A percentile compares a stretch with the other conserved stretches of the same genome.
Conservation (phyloP, 2,329 filamentous ascomycete genomes). For the Nothomitra cinnamomea region DNA sequence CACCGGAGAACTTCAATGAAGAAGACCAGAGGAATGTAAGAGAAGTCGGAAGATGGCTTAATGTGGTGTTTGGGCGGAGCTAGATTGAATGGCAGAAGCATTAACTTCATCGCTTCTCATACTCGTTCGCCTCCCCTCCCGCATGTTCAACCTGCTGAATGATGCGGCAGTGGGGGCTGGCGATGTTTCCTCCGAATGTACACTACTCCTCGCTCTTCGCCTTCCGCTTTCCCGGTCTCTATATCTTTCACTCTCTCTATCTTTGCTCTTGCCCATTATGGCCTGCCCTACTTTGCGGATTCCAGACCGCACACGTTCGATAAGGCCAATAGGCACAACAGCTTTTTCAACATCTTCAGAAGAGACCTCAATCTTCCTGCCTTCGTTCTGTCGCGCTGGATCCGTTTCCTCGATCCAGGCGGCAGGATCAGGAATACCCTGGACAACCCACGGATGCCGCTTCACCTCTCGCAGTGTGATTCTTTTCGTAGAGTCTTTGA, state of each 20-base stretch:
- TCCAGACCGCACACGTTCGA: conserved; percentile 69
- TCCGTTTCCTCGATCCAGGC: conserved; percentile 93
- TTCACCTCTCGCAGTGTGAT: conserved; percentile 88
- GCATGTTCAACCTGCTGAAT: conserved; percentile 36
- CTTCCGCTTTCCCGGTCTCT: conserved; percentile 31
- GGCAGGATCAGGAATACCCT: conserved; percentile 55
- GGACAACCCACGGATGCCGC: conserved; percentile 77
- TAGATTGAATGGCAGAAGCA: conserved; percentile 22
- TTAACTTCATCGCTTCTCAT: conserved; percentile 40
- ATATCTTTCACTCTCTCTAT: conserved; percentile 26
- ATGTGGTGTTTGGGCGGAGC: conserved; percentile 2
- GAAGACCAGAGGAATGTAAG: not conserved
- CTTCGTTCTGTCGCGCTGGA: conserved; percentile 57
- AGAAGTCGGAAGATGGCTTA: conserved; percentile 1
- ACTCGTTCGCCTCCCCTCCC: conserved; percentile 37
- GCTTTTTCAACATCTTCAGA: conserved; percentile 78
- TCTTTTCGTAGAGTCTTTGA: conserved; percentile 75
- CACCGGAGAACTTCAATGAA: conserved; percentile 29
- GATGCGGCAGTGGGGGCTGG: conserved; percentile 37
- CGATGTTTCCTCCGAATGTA: conserved; percentile 27
- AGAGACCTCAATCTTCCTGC: conserved; percentile 80
- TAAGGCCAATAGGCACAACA: conserved; percentile 73
- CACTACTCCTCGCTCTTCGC: conserved; percentile 28
- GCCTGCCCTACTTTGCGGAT: conserved; percentile 44
- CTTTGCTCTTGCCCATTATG: conserved; percentile 36